Evolutionary conservation across 2,329 filamentous ascomycete species (phyloP).

Genomic region (Laburnicola sp.): DNA sequence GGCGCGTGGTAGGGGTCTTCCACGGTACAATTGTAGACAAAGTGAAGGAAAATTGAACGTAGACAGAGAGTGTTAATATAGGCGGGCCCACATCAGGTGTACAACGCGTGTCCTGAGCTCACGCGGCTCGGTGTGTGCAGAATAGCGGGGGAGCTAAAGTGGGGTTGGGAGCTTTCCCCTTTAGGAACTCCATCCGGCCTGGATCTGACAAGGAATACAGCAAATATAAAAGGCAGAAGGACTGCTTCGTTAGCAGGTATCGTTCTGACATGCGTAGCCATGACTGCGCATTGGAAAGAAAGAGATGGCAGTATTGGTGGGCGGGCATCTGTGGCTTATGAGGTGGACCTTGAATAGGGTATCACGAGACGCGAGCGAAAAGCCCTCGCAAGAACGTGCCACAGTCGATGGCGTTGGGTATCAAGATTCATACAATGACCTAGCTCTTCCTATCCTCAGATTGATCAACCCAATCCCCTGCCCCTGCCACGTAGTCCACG

Average conservation of each 20-base stretch:
- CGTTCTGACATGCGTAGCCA: no score
- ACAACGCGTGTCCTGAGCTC: constrained; percentile 19
- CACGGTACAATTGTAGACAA: no score
- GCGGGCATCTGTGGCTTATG: not conserved
- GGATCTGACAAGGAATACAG: not conserved
- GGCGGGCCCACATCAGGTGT: constrained; percentile 2
- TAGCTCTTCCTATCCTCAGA: not conserved
- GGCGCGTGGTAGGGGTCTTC: no score
- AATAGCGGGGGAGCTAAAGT: constrained; percentile 28
- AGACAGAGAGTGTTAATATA: constrained; percentile 10
- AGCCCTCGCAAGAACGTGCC: not conserved
- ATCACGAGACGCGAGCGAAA: not conserved
- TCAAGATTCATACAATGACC: constrained; percentile 10
- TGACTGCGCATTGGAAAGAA: not conserved
- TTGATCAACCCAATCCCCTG: constrained; percentile 29
- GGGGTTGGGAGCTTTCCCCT: constrained; percentile 24
- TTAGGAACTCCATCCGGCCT: constrained; percentile 23
- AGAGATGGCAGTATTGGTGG: not conserved
- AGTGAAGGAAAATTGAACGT: not conserved
- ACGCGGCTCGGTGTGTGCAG: constrained; percentile 13
- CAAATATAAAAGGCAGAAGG: no score
- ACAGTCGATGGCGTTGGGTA: constrained; percentile 3
- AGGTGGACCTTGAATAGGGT: no score
- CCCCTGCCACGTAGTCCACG: constrained; percentile 44
- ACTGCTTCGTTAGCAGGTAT: not conserved